phyloP scores from a whole-genome alignment of 768 basidiomycete genomes.

The Fomitopsis pulvina region DNA sequence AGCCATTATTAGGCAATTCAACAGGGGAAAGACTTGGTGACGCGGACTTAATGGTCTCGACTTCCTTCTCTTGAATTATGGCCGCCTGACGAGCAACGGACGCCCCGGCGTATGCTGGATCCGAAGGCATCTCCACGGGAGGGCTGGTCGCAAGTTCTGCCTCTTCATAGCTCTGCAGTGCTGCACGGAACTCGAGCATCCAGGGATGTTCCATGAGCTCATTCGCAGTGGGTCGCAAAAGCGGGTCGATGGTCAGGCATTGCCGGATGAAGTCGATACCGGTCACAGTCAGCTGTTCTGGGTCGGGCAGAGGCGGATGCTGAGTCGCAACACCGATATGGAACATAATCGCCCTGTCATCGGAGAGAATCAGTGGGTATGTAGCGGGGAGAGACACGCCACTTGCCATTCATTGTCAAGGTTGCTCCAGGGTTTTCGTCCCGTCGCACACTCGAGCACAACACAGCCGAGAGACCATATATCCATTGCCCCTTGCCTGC shows the following conservation, averaged over 20 bases:
- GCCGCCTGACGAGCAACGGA: slow-evolving; percentile 51
- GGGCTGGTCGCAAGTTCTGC: slow-evolving; percentile 48
- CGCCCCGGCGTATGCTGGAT: slow-evolving; percentile 43
- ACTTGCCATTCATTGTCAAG: slow-evolving; percentile 96
- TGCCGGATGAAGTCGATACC: slow-evolving; percentile 93
- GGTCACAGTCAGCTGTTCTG: slow-evolving; percentile 77
- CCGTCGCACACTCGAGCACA: slow-evolving; percentile 94
- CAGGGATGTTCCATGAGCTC: slow-evolving; percentile 87
- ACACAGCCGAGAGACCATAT: slow-evolving; percentile 98
- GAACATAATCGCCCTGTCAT: slow-evolving; percentile 96
- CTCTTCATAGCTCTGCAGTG: slow-evolving; percentile 61
- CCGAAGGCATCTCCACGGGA: slow-evolving; percentile 37
- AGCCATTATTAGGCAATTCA: slow-evolving; percentile 16
- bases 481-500: slow-evolving; percentile 93
- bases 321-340: slow-evolving; percentile 96
- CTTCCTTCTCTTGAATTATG: slow-evolving; percentile 52
- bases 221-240: slow-evolving; percentile 72
- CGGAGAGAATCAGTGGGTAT: slow-evolving; percentile 3
- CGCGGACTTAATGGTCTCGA: slow-evolving; percentile 44
- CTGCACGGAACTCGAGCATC: slow-evolving; percentile 80
- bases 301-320: slow-evolving; percentile 91
- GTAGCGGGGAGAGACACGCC: not conserved
- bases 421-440: slow-evolving; percentile 97
- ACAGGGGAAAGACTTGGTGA: slow-evolving; percentile 46
- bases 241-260: slow-evolving; percentile 84